Base-by-base conservation (phyloP, 192 early-diverging fungal species). In the Chytriomyces confervae region DNA sequence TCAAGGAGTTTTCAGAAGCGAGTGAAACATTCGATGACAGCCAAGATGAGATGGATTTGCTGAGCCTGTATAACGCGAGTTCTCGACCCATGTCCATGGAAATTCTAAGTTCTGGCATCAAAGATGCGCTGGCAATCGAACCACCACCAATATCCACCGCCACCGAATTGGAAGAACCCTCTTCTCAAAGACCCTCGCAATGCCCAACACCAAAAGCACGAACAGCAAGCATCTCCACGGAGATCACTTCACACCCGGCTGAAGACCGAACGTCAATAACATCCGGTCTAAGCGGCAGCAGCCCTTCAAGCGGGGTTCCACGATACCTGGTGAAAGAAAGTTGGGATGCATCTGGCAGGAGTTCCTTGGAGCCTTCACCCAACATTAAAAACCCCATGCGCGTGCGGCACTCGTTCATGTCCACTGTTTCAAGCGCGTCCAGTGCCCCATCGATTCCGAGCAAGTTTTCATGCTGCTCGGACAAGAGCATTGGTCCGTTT, bases 121-220 rank as follows among this genome's bases (percentile, higher is more conserved):
- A 65, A 13, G 63, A 65, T 16, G 20, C n/a, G 63, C 27, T 27
- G n/a, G 27, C 27, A 65, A 27, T 27, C 27, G 63, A n/a, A 65
- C 11, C 6, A 65, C 11, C 6, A 23, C 11, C 20, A n/a, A 60
- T 60, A 5, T 60, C 20, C 4, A 13, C 27, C 53, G 1, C 13
- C 20, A 13, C 20, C 20, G 53, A 57, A 20, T 13, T n/a, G 20
- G 53, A 57, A 57, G 53, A n/a, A 57, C 1, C 20, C 3, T 2
- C 3, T 20, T 13, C 13, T 20, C 53, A 57, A 6, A 5, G 63
- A 29, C 63, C 63, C 16, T 65, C 63, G 5, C 20, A 65, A 65
- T 65, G 63, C 9, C 63, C 63, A 29, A 65, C 63, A 13, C 63
- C 63, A 6, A 65, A 65, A 65, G 63, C 63, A 65, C 11, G 29